Conservation (phyloP, 2,329 filamentous ascomycete species). For the Fusarium torulosum region DNA sequence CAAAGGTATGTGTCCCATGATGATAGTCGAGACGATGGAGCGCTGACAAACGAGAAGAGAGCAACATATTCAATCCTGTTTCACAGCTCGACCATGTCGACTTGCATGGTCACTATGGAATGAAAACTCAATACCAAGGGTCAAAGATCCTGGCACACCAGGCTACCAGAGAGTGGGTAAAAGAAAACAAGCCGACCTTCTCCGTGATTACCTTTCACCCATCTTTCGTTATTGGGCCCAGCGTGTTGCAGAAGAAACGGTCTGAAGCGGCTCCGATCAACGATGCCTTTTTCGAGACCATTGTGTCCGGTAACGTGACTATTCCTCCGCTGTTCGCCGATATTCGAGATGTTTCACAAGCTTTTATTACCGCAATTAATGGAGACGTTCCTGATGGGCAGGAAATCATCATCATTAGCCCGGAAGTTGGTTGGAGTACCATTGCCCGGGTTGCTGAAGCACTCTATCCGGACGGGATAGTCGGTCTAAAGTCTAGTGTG, state of each 20-base stretch:
- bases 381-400: neutral
- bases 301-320: neutral
- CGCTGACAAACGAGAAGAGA: neutral
- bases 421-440: neutral
- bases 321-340: neutral
- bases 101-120: neutral
- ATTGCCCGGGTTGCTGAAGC: slow-evolving; percentile 29
- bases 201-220: neutral
- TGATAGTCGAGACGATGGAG: neutral
- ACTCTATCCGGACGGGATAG: neutral
- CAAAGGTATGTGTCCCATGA: neutral
- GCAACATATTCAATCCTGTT: neutral
- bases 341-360: neutral
- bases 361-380: neutral
- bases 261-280: neutral
- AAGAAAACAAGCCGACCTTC: neutral
- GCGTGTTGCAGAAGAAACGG: neutral
- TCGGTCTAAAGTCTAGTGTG: neutral
- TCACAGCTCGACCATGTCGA: neutral
- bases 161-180: neutral
- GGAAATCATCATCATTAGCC: slow-evolving; percentile 1
- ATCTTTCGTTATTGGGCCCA: neutral
- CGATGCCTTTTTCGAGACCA: neutral
- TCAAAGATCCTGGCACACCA: neutral
- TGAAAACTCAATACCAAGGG: neutral